Evolutionary conservation across 2,329 filamentous ascomycete species (phyloP).

Genomic region (Penicillium palitans): DNA sequence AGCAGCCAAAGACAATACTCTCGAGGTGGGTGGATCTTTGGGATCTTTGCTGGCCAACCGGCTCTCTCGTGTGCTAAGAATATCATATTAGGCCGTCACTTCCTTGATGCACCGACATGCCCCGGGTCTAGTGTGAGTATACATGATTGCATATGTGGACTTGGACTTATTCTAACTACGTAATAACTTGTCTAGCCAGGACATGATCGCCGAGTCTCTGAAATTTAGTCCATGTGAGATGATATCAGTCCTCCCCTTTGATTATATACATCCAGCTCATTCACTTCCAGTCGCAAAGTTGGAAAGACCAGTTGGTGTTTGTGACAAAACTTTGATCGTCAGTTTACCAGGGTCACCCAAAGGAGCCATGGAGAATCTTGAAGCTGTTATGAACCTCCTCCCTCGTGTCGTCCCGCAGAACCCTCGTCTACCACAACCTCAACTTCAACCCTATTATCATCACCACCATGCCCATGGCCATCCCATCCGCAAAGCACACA

Average conservation of each 20-base stretch:
- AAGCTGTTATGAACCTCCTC: not conserved
- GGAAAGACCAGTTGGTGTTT: not conserved
- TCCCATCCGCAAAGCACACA: constrained; percentile 35
- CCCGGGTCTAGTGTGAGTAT: not conserved
- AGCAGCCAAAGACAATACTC: not conserved
- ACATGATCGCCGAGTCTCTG: not conserved
- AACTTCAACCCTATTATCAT: not conserved
- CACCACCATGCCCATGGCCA: not conserved
- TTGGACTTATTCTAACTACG: not conserved
- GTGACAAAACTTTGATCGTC: not conserved
- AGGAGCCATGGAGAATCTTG: not conserved
- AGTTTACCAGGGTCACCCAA: not conserved
- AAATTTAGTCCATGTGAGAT: not conserved
- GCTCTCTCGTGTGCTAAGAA: not conserved
- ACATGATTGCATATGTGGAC: not conserved
- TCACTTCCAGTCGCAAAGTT: not conserved
- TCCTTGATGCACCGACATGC: not conserved
- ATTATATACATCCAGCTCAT: not conserved
- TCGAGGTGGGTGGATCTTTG: not conserved
- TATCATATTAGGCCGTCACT: not conserved
- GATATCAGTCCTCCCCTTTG: not conserved
- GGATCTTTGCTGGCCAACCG: not conserved
- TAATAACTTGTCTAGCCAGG: not conserved
- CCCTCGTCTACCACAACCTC: not conserved
- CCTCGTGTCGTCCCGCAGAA: not conserved